Conservation (phyloP, 2,329 filamentous ascomycete species). For the Drechslerella coelobrocha region DNA sequence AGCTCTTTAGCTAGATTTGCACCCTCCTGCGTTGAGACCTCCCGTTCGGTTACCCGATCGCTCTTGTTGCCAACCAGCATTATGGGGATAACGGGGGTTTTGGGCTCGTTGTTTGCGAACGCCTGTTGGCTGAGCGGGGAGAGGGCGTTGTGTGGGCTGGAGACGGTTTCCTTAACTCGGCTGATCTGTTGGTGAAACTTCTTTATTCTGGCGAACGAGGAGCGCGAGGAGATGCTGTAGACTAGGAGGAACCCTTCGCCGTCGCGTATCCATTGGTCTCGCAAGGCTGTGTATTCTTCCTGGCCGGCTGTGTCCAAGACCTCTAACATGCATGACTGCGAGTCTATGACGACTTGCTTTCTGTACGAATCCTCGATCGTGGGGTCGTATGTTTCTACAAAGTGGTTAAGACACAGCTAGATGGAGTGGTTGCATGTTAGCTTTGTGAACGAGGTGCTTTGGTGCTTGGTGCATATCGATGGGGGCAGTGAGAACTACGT, state of each 20-base stretch:
- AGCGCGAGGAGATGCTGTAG: conserved; percentile 96
- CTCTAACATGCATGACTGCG: conserved; percentile 95
- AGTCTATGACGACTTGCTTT: conserved; percentile 91
- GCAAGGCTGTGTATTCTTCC: conserved; percentile 95
- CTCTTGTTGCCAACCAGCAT: conserved; percentile 99
- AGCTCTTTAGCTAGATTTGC: conserved; percentile 88
- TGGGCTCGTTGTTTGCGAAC: conserved; percentile 54
- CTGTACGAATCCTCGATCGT: conserved; percentile 88
- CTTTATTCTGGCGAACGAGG: conserved; percentile 92
- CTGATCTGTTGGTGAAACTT: conserved; percentile 97
- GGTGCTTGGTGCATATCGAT: conserved; percentile 31
- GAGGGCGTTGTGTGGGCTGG: conserved; percentile 57
- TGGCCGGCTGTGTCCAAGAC: conserved; percentile 96
- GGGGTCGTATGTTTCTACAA: conserved; percentile 93
- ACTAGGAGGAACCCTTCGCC: conserved; percentile 97
- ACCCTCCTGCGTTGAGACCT: conserved; percentile 95
- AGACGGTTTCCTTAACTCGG: conserved; percentile 86
- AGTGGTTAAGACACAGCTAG: conserved; percentile 94
- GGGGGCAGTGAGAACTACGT: conserved; percentile 31
- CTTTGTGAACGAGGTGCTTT: conserved; percentile 21
- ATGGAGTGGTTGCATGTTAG: conserved; percentile 20
- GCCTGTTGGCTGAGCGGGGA: conserved; percentile 63
- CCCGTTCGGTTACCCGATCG: conserved; percentile 91
- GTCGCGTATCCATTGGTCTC: conserved; percentile 98
- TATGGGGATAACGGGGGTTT: conserved; percentile 78